Conservation (phyloP, 768 basidiomycete species). For the Lentinula sp. region DNA sequence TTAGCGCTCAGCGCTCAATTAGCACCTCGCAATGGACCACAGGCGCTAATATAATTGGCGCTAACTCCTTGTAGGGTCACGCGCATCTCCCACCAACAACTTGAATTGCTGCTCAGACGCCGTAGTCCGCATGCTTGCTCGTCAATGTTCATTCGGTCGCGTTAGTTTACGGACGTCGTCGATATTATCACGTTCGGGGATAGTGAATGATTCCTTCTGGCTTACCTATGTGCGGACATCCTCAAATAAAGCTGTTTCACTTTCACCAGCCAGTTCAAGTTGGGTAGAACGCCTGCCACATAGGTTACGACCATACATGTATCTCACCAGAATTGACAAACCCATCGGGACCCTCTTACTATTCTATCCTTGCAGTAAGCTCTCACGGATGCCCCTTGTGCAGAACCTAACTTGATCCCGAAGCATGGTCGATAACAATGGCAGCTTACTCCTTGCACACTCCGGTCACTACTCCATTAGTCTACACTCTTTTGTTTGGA, state of each 20-base stretch:
- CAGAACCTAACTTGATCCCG: not conserved
- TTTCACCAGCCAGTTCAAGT: conserved; percentile 10
- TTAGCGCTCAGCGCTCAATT: no score
- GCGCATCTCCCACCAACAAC: no score
- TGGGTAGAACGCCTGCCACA: conserved; percentile 68
- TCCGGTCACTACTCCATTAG: conserved; percentile 63
- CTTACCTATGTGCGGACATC: not conserved
- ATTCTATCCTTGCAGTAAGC: conserved; percentile 91
- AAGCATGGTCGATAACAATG: conserved; percentile 99
- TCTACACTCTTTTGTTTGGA: conserved; percentile 80
- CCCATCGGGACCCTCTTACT: conserved; percentile 91
- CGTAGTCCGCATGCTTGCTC: not conserved
- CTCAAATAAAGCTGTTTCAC: not conserved
- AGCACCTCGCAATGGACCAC: no score
- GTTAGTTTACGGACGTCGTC: not conserved
- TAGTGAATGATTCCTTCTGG: not conserved
- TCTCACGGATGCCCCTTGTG: not conserved
- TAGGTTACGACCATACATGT: conserved; percentile 69
- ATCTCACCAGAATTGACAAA: conserved; percentile 88
- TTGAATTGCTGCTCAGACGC: no score
- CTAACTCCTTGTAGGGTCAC: not conserved
- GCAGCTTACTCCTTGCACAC: conserved; percentile 75
- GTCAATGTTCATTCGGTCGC: not conserved
- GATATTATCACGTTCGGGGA: not conserved
- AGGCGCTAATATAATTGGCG: not conserved